Base-by-base conservation (phyloP, 768 basidiomycete species). In the Lactarius hatsudake region DNA sequence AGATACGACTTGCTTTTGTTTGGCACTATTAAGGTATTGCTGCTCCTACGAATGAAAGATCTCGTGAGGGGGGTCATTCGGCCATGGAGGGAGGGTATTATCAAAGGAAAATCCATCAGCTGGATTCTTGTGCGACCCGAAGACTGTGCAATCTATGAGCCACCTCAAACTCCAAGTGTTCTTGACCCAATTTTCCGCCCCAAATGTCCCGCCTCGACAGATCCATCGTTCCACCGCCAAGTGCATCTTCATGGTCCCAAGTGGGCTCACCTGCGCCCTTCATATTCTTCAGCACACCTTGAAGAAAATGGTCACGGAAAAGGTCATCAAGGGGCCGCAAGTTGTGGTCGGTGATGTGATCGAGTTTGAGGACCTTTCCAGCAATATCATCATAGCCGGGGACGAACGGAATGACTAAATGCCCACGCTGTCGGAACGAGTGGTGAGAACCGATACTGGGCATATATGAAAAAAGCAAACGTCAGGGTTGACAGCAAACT, bases 211-310 rank as follows among this genome's bases (percentile, higher is more conserved):
- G 45, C n/a, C 45, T 48, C 45, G 45, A 62, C 26, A 54, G 9
- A 40, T 54, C 51, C 51, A 62, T 40, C 18, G 0, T 9, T 10
- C 51, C 34, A 30, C 1, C 61, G 6, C 61, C 61, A 54, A 62
- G 51, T 8, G 61, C 40, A 26, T 43, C 42, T 30, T 63, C 62
- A n/a, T 57, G 7, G n/a, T 56, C 54, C 40, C 53, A 56, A 17
- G 42, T 34, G 51, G 23, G 17, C 36, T 12, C 45, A 23, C 45
- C 45, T 23, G 45, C 5, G n/a, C 45, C 45, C 45, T 63, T 63
- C 62, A 55, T 57, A 56, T 63, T 56, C 42, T 63, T 63, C 30
- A 56, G 62, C n/a, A 57, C 54, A 7, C 20, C 40, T 63, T 56
- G 54, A 32, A 56, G 54, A 32, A 63, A 56, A 55, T 56, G 54